phyloP scores from a whole-genome alignment of 2,329 filamentous ascomycete genomes.

The Fusarium globosum region DNA sequence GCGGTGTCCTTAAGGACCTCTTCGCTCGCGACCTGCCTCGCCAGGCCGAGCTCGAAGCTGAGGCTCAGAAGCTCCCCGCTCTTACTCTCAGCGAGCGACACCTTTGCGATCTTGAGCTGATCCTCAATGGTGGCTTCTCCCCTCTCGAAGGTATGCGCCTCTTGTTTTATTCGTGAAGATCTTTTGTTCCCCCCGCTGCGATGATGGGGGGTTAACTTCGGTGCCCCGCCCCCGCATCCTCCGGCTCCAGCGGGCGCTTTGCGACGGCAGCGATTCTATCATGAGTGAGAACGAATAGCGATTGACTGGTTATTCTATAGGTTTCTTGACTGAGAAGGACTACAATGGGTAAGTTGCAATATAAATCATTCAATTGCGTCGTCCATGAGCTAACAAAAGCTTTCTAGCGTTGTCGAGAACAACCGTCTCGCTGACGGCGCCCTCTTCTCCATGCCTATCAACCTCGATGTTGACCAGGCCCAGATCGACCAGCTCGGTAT shows the following conservation, averaged over 20 bases:
- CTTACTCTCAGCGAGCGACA: constrained; percentile 91
- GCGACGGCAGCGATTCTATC: constrained; percentile 4
- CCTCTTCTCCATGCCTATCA: constrained; percentile 97
- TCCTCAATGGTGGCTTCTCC: constrained; percentile 97
- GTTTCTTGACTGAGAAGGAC: constrained; percentile 97
- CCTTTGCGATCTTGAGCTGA: constrained; percentile 96
- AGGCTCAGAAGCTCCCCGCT: constrained; percentile 88
- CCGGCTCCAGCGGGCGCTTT: constrained; percentile 18
- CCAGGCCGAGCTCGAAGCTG: constrained; percentile 80
- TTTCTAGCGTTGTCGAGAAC: constrained; percentile 82
- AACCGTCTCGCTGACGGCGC: constrained; percentile 88
- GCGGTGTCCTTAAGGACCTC: constrained; percentile 97
- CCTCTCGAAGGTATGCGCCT: constrained; percentile 83
- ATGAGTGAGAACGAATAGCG: constrained; percentile 10
- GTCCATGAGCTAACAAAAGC: constrained; percentile 42
- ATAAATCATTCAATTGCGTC: not conserved
- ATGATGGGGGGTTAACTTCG: constrained; percentile 30
- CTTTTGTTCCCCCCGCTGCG: constrained; percentile 13
- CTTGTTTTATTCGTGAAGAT: constrained; percentile 47
- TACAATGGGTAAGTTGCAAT: constrained; percentile 80
- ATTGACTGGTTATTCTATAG: constrained; percentile 57
- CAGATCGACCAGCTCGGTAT: constrained; percentile 80
- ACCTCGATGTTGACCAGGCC: constrained; percentile 82
- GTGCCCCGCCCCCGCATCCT: constrained; percentile 43
- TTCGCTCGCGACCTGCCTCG: constrained; percentile 90